Conservation (phyloP, 305 asterid genomes). For the Salvia sclarea region DNA sequence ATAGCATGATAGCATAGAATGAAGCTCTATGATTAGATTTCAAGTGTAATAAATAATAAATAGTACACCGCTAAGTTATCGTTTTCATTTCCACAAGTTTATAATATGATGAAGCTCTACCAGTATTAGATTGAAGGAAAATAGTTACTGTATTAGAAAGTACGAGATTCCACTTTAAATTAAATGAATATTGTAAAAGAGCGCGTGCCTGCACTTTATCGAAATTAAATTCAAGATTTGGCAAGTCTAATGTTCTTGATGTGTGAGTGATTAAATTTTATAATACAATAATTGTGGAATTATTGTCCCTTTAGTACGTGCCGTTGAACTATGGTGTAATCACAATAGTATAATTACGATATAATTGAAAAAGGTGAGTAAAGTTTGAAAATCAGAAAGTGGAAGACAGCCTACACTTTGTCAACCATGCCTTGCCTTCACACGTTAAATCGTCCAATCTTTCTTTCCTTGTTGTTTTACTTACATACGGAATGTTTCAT, state of each 20-base stretch:
- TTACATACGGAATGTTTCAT: too few relatives aligned
- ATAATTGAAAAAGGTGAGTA: constrained; percentile 14
- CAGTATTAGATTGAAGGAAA: too few relatives aligned
- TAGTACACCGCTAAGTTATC: too few relatives aligned
- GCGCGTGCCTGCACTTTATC: background rate
- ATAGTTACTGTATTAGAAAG: too few relatives aligned
- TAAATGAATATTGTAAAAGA: background rate
- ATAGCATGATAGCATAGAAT: background rate
- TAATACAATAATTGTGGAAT: background rate
- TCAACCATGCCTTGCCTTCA: background rate
- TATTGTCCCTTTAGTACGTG: background rate
- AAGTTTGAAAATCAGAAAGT: constrained; percentile 9
- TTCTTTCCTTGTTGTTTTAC: too few relatives aligned
- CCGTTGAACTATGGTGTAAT: background rate
- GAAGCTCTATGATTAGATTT: too few relatives aligned
- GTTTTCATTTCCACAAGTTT: too few relatives aligned
- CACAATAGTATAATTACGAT: background rate
- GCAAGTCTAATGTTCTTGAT: background rate
- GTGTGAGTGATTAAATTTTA: background rate
- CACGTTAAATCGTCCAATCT: background rate
- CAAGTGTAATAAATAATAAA: too few relatives aligned
- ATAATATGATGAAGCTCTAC: too few relatives aligned
- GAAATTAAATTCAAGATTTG: background rate
- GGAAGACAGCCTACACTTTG: background rate
- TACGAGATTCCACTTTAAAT: background rate